These are phyloP conservation scores for Leccinum fallax DNA, from an alignment of 1,284 basidiomycete species.

Conservation along the genomic window DNA sequence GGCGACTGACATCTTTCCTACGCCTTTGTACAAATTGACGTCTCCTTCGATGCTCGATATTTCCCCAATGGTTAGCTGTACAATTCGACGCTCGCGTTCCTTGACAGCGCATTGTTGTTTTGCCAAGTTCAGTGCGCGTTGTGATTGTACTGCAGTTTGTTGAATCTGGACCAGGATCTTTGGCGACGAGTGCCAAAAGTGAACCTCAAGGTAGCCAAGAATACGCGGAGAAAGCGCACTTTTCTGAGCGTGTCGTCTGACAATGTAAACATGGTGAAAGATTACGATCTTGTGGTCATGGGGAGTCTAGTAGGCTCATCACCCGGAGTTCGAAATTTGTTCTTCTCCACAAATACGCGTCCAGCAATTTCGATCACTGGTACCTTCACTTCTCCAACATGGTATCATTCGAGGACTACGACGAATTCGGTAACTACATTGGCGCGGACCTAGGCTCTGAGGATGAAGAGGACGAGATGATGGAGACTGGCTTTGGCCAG, in stretches of 20 bases:
- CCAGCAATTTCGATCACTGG: conserved; percentile 13
- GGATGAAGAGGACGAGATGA: conserved; percentile 67
- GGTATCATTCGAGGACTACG: conserved; percentile 85
- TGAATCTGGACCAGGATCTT: conserved; percentile 92
- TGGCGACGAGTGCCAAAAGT: conserved; percentile 14
- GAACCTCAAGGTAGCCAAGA: conserved; percentile 6
- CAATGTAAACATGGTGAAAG: conserved; percentile 47
- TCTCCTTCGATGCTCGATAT: conserved; percentile 64
- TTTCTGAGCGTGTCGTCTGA: conserved; percentile 87
- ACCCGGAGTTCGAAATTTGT: conserved; percentile 39
- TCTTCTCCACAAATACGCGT: conserved; percentile 26
- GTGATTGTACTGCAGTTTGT: conserved; percentile 79
- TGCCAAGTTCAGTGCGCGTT: conserved; percentile 72
- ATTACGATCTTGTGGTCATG: conserved; percentile 17
- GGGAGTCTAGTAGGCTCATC: neutral
- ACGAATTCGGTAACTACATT: conserved; percentile 96
- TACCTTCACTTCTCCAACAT: conserved; percentile 39
- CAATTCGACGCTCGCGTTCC: conserved; percentile 83
- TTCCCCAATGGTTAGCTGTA: conserved; percentile 86
- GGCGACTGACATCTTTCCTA: conserved; percentile 83
- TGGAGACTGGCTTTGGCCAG: conserved; percentile 50
- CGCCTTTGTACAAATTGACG: conserved; percentile 85
- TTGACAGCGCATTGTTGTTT: conserved; percentile 75
- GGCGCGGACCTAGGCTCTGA: conserved; percentile 92
- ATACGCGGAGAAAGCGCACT: conserved; percentile 43